A percentile compares a stretch with the other conserved stretches of the same genome.
These are phyloP conservation scores for Naegleria fowleri DNA, from an alignment of 208 protist species.

Conservation along the genomic window DNA sequence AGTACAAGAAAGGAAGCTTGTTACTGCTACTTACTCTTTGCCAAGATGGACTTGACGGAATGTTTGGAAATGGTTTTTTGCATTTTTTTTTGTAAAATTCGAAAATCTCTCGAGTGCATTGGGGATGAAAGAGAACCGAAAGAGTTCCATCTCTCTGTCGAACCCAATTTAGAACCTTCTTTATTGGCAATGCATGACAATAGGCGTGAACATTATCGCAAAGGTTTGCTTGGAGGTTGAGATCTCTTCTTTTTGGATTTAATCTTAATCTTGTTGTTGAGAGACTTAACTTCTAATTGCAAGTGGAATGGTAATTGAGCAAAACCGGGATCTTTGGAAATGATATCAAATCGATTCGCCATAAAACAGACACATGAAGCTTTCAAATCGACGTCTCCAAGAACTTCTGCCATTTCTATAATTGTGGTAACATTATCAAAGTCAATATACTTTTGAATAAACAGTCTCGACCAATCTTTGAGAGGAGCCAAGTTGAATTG, in stretches of 20 bases:
- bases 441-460: constrained; percentile 15
- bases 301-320: background rate
- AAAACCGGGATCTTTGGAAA: background rate
- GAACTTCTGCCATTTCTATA: background rate
- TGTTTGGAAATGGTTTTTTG: too few species aligned
- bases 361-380: background rate
- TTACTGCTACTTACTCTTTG: too few species aligned
- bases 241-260: background rate
- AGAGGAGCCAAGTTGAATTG: background rate
- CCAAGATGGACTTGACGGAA: too few species aligned
- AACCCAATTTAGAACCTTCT: too few species aligned
- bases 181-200: too few species aligned
- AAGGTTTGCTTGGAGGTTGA: background rate
- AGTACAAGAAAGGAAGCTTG: too few species aligned
- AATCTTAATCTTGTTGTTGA: background rate
- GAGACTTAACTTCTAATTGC: background rate
- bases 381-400: background rate
- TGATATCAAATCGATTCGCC: background rate
- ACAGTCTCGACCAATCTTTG: background rate
- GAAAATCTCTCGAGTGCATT: too few species aligned
- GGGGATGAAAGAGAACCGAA: too few species aligned
- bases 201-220: too few species aligned
- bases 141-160: too few species aligned
- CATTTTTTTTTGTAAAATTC: too few species aligned
- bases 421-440: background rate